phyloP scores from a whole-genome alignment of 2,329 filamentous ascomycete genomes.

The Aspergillus flavus region DNA sequence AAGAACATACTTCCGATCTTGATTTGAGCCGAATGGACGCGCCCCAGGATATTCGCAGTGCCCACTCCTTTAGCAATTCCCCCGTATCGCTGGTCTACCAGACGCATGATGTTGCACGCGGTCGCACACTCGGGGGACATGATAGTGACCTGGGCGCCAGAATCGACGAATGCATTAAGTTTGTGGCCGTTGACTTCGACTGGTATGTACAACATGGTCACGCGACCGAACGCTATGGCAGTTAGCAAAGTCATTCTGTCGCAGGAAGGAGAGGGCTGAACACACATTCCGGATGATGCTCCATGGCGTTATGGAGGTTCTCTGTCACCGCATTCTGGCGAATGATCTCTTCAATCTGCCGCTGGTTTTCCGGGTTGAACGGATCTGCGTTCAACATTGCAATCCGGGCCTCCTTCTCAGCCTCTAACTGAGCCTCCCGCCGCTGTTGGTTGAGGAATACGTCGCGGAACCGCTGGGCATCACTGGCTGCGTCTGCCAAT shows the following conservation, averaged over 20 bases:
- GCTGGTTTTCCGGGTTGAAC: constrained; percentile 89
- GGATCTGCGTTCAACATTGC: constrained; percentile 87
- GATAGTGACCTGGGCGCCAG: constrained; percentile 95
- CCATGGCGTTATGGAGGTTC: constrained; percentile 94
- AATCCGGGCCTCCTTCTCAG: constrained; percentile 80
- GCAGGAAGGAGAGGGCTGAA: constrained; percentile 16
- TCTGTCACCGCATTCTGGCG: constrained; percentile 91
- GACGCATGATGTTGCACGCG: constrained; percentile 90
- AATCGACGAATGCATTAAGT: constrained; percentile 96
- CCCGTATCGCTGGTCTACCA: constrained; percentile 89
- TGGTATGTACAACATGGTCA: constrained; percentile 95
- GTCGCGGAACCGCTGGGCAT: constrained; percentile 74
- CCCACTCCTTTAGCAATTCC: constrained; percentile 93
- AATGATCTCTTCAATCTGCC: constrained; percentile 95
- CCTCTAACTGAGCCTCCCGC: constrained; percentile 71
- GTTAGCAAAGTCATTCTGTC: constrained; percentile 2
- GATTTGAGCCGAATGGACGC: constrained; percentile 93
- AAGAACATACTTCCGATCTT: constrained; percentile 86
- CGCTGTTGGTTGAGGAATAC: constrained; percentile 69
- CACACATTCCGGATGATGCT: constrained; percentile 94
- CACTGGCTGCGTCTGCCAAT: constrained; percentile 73
- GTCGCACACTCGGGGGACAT: constrained; percentile 96
- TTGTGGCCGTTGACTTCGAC: constrained; percentile 91
- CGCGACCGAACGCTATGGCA: constrained; percentile 78
- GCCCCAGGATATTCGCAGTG: constrained; percentile 89